Conservation (phyloP, 177 flowering plant genomes). For the Vitis hybrid region DNA sequence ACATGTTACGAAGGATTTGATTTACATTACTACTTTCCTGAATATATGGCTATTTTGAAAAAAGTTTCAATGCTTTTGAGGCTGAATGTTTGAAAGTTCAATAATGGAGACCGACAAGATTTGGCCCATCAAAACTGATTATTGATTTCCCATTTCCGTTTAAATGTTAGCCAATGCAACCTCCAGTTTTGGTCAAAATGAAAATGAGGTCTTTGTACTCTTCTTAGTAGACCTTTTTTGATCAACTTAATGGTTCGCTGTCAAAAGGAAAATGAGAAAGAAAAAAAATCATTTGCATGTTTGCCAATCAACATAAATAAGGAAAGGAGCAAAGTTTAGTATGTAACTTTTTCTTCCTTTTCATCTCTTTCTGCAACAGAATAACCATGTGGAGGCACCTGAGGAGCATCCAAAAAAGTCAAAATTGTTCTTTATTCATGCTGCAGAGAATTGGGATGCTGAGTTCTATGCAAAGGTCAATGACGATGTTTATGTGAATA, state of each 20-base stretch:
- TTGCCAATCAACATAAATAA: no score
- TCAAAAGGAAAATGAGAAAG: no score
- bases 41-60: neutral
- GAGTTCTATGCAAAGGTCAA: constrained; percentile 86
- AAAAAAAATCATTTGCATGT: no score
- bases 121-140: neutral
- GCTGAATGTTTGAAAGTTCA: neutral
- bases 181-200: neutral
- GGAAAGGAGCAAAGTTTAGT: neutral
- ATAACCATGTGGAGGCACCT: constrained; percentile 68
- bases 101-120: neutral
- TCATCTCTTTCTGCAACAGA: constrained; percentile 30
- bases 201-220: neutral
- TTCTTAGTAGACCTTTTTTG: neutral
- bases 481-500: constrained; percentile 83
- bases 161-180: no score
- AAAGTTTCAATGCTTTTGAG: neutral
- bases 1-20: no score
- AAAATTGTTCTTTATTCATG: constrained; percentile 64
- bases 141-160: neutral
- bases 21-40: no score
- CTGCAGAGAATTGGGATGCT: constrained; percentile 86
- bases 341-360: neutral
- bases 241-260: no score
- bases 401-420: constrained; percentile 67